Conservation (phyloP, 768 basidiomycete genomes). For the Russula brevipes region DNA sequence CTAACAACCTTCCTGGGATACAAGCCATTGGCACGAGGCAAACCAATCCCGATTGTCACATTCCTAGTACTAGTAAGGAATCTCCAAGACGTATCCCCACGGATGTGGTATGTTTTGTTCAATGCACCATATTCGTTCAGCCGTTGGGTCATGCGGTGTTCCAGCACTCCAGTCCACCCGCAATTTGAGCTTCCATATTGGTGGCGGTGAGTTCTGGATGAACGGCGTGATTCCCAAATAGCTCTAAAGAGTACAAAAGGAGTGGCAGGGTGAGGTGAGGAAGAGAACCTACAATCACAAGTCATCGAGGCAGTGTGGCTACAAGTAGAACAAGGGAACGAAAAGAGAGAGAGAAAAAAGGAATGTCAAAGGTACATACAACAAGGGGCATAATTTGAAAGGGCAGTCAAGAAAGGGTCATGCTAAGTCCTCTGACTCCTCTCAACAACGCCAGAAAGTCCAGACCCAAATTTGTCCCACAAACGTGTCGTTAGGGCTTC, state of each 20-base stretch:
- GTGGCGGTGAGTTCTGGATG: background rate
- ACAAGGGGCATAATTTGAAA: background rate
- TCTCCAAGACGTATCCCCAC: too few species aligned
- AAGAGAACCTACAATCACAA: background rate
- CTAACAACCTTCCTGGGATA: background rate
- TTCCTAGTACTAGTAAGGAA: too few species aligned
- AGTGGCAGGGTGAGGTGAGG: background rate
- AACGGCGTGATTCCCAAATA: too few species aligned
- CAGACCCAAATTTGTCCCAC: too few species aligned
- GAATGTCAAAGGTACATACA: background rate
- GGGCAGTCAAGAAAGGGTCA: background rate
- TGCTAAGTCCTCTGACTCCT: background rate
- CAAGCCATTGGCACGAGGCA: background rate
- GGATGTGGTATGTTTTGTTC: background rate
- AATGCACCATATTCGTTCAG: too few species aligned
- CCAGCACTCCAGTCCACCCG: background rate
- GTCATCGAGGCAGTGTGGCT: background rate
- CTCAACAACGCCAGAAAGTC: background rate
- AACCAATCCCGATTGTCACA: too few species aligned
- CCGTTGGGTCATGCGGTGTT: background rate
- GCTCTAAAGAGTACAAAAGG: too few species aligned
- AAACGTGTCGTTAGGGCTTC: background rate
- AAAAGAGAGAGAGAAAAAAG: background rate
- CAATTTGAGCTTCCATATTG: too few species aligned
- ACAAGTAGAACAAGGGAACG: background rate